Evolutionary conservation across 2,329 filamentous ascomycete genomes (phyloP).

Genomic region (Aphanoascus verrucosus): DNA sequence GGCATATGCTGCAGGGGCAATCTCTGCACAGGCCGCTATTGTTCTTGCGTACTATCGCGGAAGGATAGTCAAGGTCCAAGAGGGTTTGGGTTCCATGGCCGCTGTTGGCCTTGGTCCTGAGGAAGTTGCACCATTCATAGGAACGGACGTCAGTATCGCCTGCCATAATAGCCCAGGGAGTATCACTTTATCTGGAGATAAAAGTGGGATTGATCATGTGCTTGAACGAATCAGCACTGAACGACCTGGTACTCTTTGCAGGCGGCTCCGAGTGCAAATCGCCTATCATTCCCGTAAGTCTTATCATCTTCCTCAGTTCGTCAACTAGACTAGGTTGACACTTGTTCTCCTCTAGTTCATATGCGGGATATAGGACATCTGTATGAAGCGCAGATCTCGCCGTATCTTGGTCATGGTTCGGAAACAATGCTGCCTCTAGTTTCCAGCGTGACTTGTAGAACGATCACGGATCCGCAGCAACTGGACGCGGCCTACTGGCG

Average conservation of each 20-base stretch:
- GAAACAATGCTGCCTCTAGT: background rate
- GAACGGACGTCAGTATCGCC: slow-evolving; percentile 8
- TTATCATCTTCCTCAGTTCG: slow-evolving; percentile 10
- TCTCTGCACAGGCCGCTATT: slow-evolving; percentile 27
- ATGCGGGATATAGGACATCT: background rate
- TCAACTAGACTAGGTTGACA: no score
- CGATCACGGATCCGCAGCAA: background rate
- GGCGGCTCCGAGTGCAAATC: slow-evolving; percentile 10
- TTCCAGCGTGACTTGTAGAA: slow-evolving; percentile 12
- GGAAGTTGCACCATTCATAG: background rate
- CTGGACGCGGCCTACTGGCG: slow-evolving; percentile 9
- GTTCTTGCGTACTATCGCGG: slow-evolving; percentile 39
- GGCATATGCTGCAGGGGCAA: slow-evolving; percentile 18
- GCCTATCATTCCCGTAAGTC: slow-evolving; percentile 11
- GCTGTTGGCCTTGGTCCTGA: slow-evolving; percentile 10
- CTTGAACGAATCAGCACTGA: background rate
- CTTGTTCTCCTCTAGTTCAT: background rate
- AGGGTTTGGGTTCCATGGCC: slow-evolving; percentile 11
- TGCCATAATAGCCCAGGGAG: slow-evolving; percentile 15
- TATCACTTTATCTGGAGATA: slow-evolving; percentile 15
- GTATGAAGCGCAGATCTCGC: background rate
- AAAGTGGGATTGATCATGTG: background rate
- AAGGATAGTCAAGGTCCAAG: background rate
- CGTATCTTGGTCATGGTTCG: background rate
- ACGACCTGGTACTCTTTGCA: slow-evolving; percentile 3